A percentile compares a stretch with the other conserved stretches of the same genome.
These are phyloP conservation scores for Lentinula aciculospora DNA, from an alignment of 768 basidiomycete species.

Conservation along the genomic window DNA sequence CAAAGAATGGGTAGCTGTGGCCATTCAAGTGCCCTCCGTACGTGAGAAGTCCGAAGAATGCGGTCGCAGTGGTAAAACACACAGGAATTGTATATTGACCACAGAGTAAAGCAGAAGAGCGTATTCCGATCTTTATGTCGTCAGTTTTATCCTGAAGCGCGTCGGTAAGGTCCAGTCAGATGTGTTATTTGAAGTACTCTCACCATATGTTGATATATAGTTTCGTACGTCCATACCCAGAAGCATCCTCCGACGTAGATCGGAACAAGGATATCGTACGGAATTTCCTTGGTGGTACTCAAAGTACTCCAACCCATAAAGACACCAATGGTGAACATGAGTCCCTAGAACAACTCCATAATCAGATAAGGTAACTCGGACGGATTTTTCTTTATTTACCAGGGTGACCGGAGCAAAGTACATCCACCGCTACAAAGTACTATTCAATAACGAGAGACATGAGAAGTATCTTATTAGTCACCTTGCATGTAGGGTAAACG, in stretches of 20 bases:
- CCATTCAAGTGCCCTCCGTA: slow-evolving; percentile 39
- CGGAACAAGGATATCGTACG: slow-evolving; percentile 19
- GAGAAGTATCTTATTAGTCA: neutral
- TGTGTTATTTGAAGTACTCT: neutral
- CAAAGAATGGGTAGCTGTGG: slow-evolving; percentile 32
- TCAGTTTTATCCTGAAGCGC: slow-evolving; percentile 47
- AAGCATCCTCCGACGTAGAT: slow-evolving; percentile 20
- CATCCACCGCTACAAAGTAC: slow-evolving; percentile 21
- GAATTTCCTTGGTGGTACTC: slow-evolving; percentile 14
- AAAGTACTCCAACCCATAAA: slow-evolving; percentile 27
- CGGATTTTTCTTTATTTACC: slow-evolving; percentile 14
- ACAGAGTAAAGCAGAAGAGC: slow-evolving; percentile 55
- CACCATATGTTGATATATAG: slow-evolving; percentile 27
- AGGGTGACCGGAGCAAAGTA: slow-evolving; percentile 24
- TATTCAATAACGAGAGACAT: neutral
- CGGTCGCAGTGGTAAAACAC: slow-evolving; percentile 36
- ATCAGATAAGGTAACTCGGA: neutral
- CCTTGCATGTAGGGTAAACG: slow-evolving; percentile 28
- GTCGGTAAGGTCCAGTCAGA: neutral
- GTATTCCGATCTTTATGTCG: slow-evolving; percentile 49
- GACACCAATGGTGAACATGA: slow-evolving; percentile 25
- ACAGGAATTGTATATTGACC: slow-evolving; percentile 40
- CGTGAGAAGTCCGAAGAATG: slow-evolving; percentile 38
- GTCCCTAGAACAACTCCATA: slow-evolving; percentile 13
- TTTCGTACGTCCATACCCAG: slow-evolving; percentile 27